phyloP scores from a whole-genome alignment of 805 yeast species.

The Myxozyma sirexii region DNA sequence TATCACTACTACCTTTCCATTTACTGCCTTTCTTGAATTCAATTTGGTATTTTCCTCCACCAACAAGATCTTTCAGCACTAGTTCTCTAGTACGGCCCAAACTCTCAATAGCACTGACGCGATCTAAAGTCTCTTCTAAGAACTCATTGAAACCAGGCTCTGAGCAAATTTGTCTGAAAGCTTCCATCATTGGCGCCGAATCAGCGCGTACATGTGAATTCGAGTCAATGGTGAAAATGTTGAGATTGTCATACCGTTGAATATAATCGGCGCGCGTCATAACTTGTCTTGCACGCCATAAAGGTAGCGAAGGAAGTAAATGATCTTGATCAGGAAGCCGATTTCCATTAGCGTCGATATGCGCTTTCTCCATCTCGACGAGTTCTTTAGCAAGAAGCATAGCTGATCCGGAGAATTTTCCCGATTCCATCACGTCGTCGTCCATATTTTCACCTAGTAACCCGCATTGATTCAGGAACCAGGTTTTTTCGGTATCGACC shows the following conservation, averaged over 20 bases:
- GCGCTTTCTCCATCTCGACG: constrained; percentile 63
- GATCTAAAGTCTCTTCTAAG: constrained; percentile 62
- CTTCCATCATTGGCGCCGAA: constrained; percentile 87
- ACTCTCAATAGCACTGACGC: constrained; percentile 76
- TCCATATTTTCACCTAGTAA: constrained; percentile 78
- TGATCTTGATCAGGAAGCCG: constrained; percentile 47
- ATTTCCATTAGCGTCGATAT: constrained; percentile 41
- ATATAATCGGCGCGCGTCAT: constrained; percentile 86
- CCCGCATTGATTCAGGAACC: constrained; percentile 85
- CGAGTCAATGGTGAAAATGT: constrained; percentile 78
- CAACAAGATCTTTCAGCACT: constrained; percentile 66
- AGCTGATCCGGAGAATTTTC: constrained; percentile 74
- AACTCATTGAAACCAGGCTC: constrained; percentile 72
- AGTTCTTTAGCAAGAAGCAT: constrained; percentile 72
- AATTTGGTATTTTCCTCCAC: constrained; percentile 21
- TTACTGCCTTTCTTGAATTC: constrained; percentile 10
- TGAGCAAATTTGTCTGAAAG: constrained; percentile 74
- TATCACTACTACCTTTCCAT: neutral
- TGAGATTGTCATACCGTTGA: constrained; percentile 70
- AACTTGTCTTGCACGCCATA: constrained; percentile 81
- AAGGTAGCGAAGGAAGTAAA: constrained; percentile 68
- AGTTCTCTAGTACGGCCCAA: constrained; percentile 77
- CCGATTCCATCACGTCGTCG: constrained; percentile 75
- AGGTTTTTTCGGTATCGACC: constrained; percentile 78
- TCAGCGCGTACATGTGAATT: constrained; percentile 73